phyloP scores from a whole-genome alignment of 805 yeast species.

The Wickerhamomyces subpelliculosus region DNA sequence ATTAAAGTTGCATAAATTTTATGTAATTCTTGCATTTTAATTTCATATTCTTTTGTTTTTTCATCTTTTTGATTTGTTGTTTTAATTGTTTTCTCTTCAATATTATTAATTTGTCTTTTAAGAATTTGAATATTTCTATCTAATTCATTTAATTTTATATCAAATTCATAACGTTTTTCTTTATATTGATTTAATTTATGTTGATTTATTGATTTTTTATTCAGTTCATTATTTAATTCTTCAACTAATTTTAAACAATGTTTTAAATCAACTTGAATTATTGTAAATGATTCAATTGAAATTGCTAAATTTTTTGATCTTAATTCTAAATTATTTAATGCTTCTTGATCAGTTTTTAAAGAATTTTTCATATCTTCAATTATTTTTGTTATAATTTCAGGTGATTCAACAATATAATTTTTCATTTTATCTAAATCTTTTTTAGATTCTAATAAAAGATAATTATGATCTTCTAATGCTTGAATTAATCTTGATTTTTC shows the following conservation, averaged over 20 bases:
- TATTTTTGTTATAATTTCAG: constrained; percentile 43
- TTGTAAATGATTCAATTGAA: constrained; percentile 53
- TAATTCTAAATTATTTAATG: constrained; percentile 34
- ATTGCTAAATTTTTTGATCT: constrained; percentile 43
- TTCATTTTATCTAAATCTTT: constrained; percentile 54
- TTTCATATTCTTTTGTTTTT: constrained; percentile 26
- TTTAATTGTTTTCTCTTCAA: constrained; percentile 33
- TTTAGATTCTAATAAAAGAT: constrained; percentile 46
- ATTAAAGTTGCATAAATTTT: constrained; percentile 29
- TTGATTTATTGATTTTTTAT: constrained; percentile 9
- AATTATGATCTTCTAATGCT: constrained; percentile 54
- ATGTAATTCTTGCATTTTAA: constrained; percentile 28
- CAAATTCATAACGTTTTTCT: constrained; percentile 12
- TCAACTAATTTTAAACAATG: constrained; percentile 15
- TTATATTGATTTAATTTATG: constrained; percentile 12
- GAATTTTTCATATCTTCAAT: constrained; percentile 45
- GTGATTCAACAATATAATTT: constrained; percentile 54
- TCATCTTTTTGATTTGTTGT: constrained; percentile 30
- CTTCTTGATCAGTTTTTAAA: constrained; percentile 32
- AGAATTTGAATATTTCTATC: constrained; percentile 32
- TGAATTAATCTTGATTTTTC: constrained; percentile 53
- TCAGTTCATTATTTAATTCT: constrained; percentile 13
- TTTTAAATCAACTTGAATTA: constrained; percentile 15
- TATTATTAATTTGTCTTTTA: constrained; percentile 31
- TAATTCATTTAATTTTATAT: constrained; percentile 21